Conservation (phyloP, 306 rosid genomes). For the peach (Prunus persica) region DNA sequence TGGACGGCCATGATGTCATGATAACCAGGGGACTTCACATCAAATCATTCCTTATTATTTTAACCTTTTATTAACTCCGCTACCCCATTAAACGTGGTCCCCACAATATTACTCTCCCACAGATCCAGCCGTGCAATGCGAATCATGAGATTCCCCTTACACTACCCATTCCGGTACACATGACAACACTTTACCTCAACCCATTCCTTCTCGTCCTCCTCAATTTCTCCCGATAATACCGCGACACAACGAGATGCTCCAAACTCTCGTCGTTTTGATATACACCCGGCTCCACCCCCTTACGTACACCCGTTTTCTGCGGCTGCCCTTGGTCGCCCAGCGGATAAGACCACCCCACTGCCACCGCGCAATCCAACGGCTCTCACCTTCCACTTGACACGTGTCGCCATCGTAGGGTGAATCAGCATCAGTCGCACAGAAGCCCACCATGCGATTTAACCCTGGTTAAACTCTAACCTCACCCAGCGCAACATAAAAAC, state of each 20-base stretch:
- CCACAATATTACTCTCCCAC: conserved; percentile 37
- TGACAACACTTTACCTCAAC: conserved; percentile 38
- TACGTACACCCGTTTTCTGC: conserved; percentile 65
- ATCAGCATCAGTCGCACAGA: conserved; percentile 9
- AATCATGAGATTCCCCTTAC: conserved; percentile 68
- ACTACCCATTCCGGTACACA: conserved; percentile 41
- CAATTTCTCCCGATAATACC: background rate
- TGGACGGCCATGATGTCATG: conserved; percentile 80
- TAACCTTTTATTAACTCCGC: background rate
- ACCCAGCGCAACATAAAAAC: conserved; percentile 36
- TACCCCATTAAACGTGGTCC: conserved; percentile 33
- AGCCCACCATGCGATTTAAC: conserved; percentile 49
- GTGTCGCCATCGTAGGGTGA: conserved; percentile 31
- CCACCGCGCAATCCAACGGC: conserved; percentile 41
- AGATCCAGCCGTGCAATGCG: conserved; percentile 67
- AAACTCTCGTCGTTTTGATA: conserved; percentile 19
- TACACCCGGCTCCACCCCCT: conserved; percentile 25
- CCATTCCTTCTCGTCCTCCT: background rate
- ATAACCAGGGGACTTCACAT: conserved; percentile 42
- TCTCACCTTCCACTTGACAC: conserved; percentile 12
- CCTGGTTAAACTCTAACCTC: conserved; percentile 62
- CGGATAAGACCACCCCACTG: conserved; percentile 64
- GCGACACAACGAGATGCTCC: background rate
- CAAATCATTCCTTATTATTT: conserved; percentile 41
- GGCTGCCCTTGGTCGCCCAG: conserved; percentile 49